Conservation (phyloP, 192 early-diverging fungal species). For the Linnemannia schmuckeri region DNA sequence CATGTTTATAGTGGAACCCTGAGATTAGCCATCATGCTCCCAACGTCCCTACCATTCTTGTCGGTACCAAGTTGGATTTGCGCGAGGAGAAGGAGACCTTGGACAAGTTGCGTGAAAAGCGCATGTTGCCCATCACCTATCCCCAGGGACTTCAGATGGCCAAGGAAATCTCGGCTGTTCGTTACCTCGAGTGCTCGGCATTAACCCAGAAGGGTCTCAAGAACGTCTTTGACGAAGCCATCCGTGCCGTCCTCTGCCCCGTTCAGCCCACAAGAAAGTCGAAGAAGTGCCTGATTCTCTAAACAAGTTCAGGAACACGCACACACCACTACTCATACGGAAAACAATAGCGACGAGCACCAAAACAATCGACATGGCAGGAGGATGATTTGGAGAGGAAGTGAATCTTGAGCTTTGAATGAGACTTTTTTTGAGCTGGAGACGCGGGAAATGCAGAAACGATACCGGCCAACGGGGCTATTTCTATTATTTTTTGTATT, state of each 20-base stretch:
- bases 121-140: constrained; percentile 89
- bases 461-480: background rate
- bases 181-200: constrained; percentile 96
- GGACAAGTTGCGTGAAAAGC: constrained; percentile 86
- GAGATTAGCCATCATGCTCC: constrained; percentile 96
- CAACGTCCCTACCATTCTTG: constrained; percentile 89
- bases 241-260: constrained; percentile 89
- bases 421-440: background rate
- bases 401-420: background rate
- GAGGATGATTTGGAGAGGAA: background rate
- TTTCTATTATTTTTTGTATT: background rate
- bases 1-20: constrained; percentile 81
- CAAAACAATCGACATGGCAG: background rate
- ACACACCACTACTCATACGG: background rate
- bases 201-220: constrained; percentile 97
- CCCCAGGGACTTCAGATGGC: constrained; percentile 87
- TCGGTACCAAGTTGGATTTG: constrained; percentile 98
- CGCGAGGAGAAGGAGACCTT: constrained; percentile 93
- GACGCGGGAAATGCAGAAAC: constrained; percentile 1
- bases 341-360: background rate
- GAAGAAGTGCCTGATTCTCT: constrained; percentile 83
- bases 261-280: constrained; percentile 69
- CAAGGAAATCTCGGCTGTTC: constrained; percentile 89
- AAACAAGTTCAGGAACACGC: constrained; percentile 36
- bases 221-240: constrained; percentile 98